phyloP scores from a whole-genome alignment of 2,329 filamentous ascomycete genomes.

The Neofusicoccum laricinum region DNA sequence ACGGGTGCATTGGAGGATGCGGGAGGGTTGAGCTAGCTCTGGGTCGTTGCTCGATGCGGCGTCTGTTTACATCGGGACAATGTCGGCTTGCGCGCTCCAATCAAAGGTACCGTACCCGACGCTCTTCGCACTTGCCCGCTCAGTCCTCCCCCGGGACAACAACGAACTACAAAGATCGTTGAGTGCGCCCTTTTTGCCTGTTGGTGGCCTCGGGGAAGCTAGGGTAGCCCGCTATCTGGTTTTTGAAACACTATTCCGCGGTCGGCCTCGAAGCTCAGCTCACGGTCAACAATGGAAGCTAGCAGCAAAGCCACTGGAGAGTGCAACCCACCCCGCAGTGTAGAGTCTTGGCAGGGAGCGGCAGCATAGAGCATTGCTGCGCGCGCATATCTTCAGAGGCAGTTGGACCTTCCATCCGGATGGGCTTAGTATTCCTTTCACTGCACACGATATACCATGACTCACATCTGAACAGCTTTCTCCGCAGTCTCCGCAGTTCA shows the following conservation, averaged over 20 bases:
- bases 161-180: too few relatives aligned
- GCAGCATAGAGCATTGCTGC: too few relatives aligned
- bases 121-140: background rate
- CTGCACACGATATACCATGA: too few relatives aligned
- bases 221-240: too few relatives aligned
- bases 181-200: too few relatives aligned
- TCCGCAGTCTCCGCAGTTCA: background rate
- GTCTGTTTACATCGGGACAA: constrained; percentile 5
- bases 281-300: background rate
- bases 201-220: too few relatives aligned
- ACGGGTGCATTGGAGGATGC: background rate
- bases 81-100: background rate
- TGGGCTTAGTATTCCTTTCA: too few relatives aligned
- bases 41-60: background rate
- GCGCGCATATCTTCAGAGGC: too few relatives aligned
- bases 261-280: too few relatives aligned
- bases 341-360: background rate
- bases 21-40: background rate
- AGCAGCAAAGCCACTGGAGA: background rate
- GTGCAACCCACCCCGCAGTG: background rate
- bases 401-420: too few relatives aligned
- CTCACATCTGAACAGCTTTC: background rate
- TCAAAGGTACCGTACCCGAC: background rate
- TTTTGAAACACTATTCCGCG: too few relatives aligned
- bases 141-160: too few relatives aligned